A percentile compares a stretch with the other conserved stretches of the same genome.
These are phyloP conservation scores for Elaeis guineensis DNA, from an alignment of 176 grass and related monocot species.

Conservation along the genomic window DNA sequence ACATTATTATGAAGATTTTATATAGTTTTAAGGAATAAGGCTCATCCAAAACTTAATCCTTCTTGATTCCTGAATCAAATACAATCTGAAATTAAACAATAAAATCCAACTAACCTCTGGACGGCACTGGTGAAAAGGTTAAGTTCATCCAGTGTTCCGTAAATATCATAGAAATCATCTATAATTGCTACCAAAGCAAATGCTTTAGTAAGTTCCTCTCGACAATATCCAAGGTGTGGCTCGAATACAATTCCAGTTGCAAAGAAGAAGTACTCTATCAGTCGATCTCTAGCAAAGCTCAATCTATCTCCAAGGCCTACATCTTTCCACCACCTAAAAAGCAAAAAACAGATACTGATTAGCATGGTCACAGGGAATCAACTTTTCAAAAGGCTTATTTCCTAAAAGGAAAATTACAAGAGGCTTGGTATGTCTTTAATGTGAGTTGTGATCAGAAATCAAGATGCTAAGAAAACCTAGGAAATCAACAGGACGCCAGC, in stretches of 20 bases:
- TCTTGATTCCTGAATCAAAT: background rate
- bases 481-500: too few species aligned
- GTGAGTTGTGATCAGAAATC: too few species aligned
- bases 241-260: conserved; percentile 25
- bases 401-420: background rate
- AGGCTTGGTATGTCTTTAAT: too few species aligned
- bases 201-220: conserved; percentile 21
- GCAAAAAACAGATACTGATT: background rate
- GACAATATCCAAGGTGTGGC: conserved; percentile 1
- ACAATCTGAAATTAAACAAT: too few species aligned
- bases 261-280: conserved; percentile 45
- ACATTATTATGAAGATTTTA: too few species aligned
- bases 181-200: conserved; percentile 17
- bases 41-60: too few species aligned
- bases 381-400: background rate
- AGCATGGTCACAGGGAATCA: too few species aligned
- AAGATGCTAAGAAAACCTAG: too few species aligned
- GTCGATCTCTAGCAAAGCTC: conserved; percentile 36
- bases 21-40: too few species aligned
- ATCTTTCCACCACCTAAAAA: conserved; percentile 47
- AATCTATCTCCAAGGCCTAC: conserved; percentile 23
- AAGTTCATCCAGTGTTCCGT: conserved; percentile 43
- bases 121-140: conserved; percentile 33
- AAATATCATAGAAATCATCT: conserved; percentile 60
- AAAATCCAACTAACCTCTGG: conserved; percentile 22